These are phyloP conservation scores for Dioszegia hungarica DNA, from an alignment of 768 basidiomycete species.

Conservation along the genomic window DNA sequence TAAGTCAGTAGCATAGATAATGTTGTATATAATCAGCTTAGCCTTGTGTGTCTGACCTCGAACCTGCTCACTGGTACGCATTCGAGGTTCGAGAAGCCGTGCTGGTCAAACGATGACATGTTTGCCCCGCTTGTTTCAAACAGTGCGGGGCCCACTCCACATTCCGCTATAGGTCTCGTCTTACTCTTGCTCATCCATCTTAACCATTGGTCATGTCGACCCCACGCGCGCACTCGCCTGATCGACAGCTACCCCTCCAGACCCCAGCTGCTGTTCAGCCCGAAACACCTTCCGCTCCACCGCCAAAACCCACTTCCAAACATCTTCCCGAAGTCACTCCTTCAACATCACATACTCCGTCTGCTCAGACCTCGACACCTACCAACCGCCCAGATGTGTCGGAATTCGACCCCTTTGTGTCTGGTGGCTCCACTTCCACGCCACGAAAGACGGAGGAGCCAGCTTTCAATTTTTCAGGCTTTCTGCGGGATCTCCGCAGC, in stretches of 20 bases:
- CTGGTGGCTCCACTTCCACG: neutral
- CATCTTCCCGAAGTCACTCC: neutral
- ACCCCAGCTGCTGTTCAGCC: neutral
- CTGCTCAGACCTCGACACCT: no score
- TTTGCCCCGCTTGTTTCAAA: no score
- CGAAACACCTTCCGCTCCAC: neutral
- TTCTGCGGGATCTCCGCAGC: slow-evolving; percentile 89
- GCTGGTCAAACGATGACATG: no score
- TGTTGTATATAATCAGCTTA: neutral
- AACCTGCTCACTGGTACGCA: no score
- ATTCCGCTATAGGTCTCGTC: no score
- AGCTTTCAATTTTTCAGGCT: slow-evolving; percentile 84
- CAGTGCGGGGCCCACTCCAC: no score
- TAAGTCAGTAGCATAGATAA: slow-evolving; percentile 44
- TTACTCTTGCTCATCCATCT: no score
- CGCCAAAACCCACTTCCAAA: neutral
- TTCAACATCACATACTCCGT: neutral
- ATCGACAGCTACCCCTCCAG: no score
- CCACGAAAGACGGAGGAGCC: slow-evolving; percentile 16
- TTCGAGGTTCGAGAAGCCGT: no score
- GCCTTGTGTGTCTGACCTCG: neutral
- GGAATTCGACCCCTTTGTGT: slow-evolving; percentile 27
- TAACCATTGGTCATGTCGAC: no score
- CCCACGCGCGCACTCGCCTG: no score
- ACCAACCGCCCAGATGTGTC: slow-evolving; percentile 21